These are phyloP conservation scores for Lachnellula occidentalis DNA, from an alignment of 2,329 filamentous ascomycete species.

Conservation along the genomic window DNA sequence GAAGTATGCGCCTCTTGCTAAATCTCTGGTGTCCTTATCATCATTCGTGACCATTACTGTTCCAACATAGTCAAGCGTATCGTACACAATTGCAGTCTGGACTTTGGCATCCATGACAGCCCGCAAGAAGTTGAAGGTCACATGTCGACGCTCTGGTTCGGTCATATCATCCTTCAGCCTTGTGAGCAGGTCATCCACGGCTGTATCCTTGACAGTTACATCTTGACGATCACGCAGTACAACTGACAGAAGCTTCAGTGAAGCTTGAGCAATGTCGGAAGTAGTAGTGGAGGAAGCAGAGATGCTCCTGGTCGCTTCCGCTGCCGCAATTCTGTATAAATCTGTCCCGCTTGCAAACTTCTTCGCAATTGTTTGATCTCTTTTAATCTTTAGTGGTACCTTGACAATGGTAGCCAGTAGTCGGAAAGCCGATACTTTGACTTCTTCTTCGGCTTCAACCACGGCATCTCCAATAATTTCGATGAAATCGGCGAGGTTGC, in stretches of 20 bases:
- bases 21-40: constrained; percentile 78
- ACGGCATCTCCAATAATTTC: constrained; percentile 85
- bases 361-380: constrained; percentile 36
- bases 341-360: constrained; percentile 31
- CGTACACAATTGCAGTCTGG: constrained; percentile 82
- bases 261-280: constrained; percentile 79
- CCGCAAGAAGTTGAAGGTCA: constrained; percentile 91
- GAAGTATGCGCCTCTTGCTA: constrained; percentile 84
- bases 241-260: constrained; percentile 80
- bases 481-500: constrained; percentile 79
- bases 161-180: constrained; percentile 85
- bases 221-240: constrained; percentile 76
- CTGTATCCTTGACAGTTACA: constrained; percentile 71
- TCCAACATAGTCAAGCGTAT: constrained; percentile 82
- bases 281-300: constrained; percentile 72
- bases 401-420: constrained; percentile 81
- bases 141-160: constrained; percentile 84
- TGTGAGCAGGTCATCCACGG: constrained; percentile 75
- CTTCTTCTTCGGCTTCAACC: constrained; percentile 80
- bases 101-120: constrained; percentile 81
- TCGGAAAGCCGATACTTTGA: constrained; percentile 82
- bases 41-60: constrained; percentile 96
- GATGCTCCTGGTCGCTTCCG: constrained; percentile 78
- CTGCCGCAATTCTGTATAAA: constrained; percentile 70
- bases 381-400: constrained; percentile 67